Evolutionary conservation across 768 basidiomycete genomes (phyloP), one percentile per base, ranked within the genome.

Genomic region (Amanita pallidorosea): DNA sequence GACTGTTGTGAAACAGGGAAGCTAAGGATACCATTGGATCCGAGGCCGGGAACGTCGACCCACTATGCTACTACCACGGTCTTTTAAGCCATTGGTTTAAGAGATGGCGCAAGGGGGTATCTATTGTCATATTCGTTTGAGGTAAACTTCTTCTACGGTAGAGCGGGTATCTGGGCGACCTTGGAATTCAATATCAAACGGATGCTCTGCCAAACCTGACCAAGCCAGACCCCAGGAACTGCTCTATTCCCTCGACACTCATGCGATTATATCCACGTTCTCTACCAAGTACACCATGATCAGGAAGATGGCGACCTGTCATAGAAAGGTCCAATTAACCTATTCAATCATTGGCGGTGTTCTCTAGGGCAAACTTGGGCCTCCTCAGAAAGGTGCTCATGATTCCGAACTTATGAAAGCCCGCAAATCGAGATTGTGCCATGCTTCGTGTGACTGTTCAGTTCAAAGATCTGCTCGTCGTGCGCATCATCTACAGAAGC

Each of bases 1-100:
- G 68, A 37, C 69, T 60, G 54, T 74, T 73, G 15, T 60, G 53
- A 49, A 71, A 69, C 3, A 70, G 52, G 29, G 62, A 61, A 15
- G 58, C 11, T 27, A 46, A 46, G 13, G 42, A 18, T 49, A 54
- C 35, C 40, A 52, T 46, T 54, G 23, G 44, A 7, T 45, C 15
- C 38, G 23, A 13, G 45, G 20, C 20, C 1, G 22, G n/a, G n/a
- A n/a, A n/a, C n/a, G n/a, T n/a, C n/a, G n/a, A n/a, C n/a, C n/a
- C n/a, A 4, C 23, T 15, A 5, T 13, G 11, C 27, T 9, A 29
- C n/a, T 17, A 23, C 11, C 20, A 11, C n/a, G 15, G 27, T 33
- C 27, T 45, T 43, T 23, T 23, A 43, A 43, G 42, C 42, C 8
- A 22, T 41, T 41, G 7, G 4, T 12, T 22, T 41, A 20, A 4